Evolutionary conservation across 176 grass and related monocot genomes (phyloP).

Genomic region (Avena atlantica): DNA sequence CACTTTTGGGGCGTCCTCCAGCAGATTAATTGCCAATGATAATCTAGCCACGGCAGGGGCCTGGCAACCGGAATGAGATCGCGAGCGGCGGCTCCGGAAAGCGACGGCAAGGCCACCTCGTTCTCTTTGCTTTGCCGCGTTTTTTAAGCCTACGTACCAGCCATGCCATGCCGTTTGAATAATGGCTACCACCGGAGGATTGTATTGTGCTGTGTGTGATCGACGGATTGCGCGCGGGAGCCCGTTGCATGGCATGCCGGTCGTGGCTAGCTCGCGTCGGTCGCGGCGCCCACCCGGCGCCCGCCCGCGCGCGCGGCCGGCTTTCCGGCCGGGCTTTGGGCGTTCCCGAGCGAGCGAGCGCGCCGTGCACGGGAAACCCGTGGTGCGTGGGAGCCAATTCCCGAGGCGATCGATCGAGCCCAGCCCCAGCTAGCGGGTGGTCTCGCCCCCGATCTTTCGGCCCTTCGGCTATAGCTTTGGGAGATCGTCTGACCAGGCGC

Average conservation of each 20-base stretch:
- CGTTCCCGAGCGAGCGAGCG: slow-evolving; percentile 70
- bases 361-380: slow-evolving; percentile 80
- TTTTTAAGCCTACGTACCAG: slow-evolving; percentile 32
- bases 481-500: not conserved
- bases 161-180: slow-evolving; percentile 41
- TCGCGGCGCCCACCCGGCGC: slow-evolving; percentile 41
- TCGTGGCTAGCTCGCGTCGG: slow-evolving; percentile 39
- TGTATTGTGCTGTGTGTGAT: not conserved
- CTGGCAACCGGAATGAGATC: slow-evolving; percentile 60
- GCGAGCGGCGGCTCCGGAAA: slow-evolving; percentile 71
- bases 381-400: slow-evolving; percentile 83
- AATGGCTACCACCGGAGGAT: slow-evolving; percentile 31
- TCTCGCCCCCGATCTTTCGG: slow-evolving; percentile 36
- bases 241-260: not conserved
- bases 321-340: slow-evolving; percentile 66
- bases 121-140: slow-evolving; percentile 64
- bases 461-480: slow-evolving; percentile 51
- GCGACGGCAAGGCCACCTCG: slow-evolving; percentile 60
- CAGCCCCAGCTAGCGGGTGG: not conserved
- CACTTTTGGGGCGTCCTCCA: slow-evolving; percentile 71
- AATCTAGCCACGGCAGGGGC: slow-evolving; percentile 46
- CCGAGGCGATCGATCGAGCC: slow-evolving; percentile 51
- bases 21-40: slow-evolving; percentile 50
- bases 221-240: not conserved
- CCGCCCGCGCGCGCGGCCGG: slow-evolving; percentile 14